Conservation (phyloP, 2,329 filamentous ascomycete genomes). For the Penicillium sp. region DNA sequence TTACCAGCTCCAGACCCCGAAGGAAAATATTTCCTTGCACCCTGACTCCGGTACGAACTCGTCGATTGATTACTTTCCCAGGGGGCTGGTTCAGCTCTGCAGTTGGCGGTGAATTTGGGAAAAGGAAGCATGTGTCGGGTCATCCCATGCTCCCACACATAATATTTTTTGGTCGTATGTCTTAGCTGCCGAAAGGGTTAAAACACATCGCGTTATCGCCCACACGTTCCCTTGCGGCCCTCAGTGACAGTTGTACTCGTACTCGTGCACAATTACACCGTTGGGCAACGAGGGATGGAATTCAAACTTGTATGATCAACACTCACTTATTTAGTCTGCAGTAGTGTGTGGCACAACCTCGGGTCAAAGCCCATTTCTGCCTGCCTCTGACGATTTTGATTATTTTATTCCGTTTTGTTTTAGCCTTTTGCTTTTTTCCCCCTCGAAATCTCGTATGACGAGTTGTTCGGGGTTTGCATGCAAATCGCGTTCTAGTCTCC, state of each 20-base stretch:
- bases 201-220: background rate
- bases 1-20: background rate
- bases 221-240: background rate
- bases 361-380: background rate
- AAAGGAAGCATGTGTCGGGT: background rate
- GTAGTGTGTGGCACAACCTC: constrained; percentile 8
- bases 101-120: background rate
- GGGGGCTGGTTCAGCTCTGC: constrained; percentile 1
- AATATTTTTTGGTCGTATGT: background rate
- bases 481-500: background rate
- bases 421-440: background rate
- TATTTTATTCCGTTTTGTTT: background rate
- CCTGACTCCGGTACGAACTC: background rate
- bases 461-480: background rate
- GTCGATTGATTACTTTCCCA: background rate
- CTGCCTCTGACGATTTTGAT: background rate
- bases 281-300: constrained; percentile 21
- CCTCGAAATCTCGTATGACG: background rate
- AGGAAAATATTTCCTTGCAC: background rate
- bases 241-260: background rate
- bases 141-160: background rate
- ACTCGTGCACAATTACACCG: constrained; percentile 4
- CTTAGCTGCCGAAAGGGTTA: background rate
- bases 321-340: constrained; percentile 15
- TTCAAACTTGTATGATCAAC: constrained; percentile 10